Evolutionary conservation across 169 alveolate species (phyloP).

Genomic region (Pseudocohnilembus persalinus): DNA sequence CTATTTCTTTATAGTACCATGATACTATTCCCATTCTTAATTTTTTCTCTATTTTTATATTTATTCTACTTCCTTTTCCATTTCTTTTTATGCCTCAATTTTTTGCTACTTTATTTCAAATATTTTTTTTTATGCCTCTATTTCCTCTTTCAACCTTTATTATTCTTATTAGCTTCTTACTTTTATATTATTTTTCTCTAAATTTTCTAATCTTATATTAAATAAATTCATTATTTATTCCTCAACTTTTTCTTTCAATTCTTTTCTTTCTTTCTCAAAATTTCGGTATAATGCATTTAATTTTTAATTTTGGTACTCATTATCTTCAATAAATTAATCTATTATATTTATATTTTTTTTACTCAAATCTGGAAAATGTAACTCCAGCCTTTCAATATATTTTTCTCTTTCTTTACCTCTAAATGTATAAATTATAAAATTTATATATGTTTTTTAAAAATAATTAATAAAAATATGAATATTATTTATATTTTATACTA

Average conservation of each 20-base stretch:
- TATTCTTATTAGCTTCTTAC: conserved; percentile 37
- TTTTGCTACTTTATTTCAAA: conserved; percentile 45
- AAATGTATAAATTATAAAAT: not conserved
- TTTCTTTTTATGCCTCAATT: conserved; percentile 51
- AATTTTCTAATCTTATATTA: conserved; percentile 21
- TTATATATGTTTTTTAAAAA: too few species aligned
- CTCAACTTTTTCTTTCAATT: conserved; percentile 45
- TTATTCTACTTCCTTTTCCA: conserved; percentile 55
- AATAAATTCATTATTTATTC: conserved; percentile 38
- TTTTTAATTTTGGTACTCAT: conserved; percentile 35
- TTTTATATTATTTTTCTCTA: conserved; percentile 31
- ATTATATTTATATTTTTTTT: conserved; percentile 30
- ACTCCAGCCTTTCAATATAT: conserved; percentile 43
- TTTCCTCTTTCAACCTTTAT: conserved; percentile 44
- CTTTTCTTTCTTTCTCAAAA: conserved; percentile 54
- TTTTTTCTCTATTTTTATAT: conserved; percentile 53
- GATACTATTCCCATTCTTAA: conserved; percentile 50
- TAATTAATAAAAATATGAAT: too few species aligned
- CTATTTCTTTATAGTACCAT: conserved; percentile 48
- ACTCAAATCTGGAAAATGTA: conserved; percentile 44
- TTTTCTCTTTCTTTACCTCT: conserved; percentile 42
- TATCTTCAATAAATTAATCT: conserved; percentile 38
- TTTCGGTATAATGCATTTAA: conserved; percentile 52
- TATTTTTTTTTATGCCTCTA: conserved; percentile 58
- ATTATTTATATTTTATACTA: not conserved